A percentile compares a stretch with the other conserved stretches of the same genome.
Evolutionary conservation across 2,329 filamentous ascomycete genomes (phyloP).

Genomic region (Macrophomina phaseolina): DNA sequence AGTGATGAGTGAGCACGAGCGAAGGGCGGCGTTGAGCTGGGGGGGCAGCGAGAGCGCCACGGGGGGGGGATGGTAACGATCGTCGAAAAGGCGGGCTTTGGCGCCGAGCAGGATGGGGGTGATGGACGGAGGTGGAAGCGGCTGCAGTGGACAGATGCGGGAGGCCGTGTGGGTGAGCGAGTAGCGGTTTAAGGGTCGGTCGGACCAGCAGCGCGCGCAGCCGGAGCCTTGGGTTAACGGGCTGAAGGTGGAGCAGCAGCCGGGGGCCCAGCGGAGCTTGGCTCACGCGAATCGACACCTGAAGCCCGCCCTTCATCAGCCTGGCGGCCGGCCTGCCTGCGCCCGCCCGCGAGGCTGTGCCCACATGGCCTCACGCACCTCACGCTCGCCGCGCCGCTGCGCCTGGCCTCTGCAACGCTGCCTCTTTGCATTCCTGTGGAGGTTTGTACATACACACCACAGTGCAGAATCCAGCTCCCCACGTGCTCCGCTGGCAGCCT

Average conservation of each 20-base stretch:
- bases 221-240: constrained; percentile 12
- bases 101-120: constrained; percentile 17
- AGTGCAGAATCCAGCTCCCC: neutral
- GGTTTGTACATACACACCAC: neutral
- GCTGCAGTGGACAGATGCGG: constrained; percentile 22
- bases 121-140: constrained; percentile 18
- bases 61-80: constrained; percentile 21
- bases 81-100: constrained; percentile 22
- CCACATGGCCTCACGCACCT: constrained; percentile 10
- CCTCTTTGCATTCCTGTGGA: neutral
- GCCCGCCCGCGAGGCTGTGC: constrained; percentile 8
- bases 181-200: constrained; percentile 24
- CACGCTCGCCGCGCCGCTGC: too few species aligned
- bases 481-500: constrained; percentile 6
- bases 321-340: neutral
- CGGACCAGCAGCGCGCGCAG: constrained; percentile 10
- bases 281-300: neutral
- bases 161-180: constrained; percentile 20
- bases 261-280: constrained; percentile 16
- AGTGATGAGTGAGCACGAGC: constrained; percentile 5
- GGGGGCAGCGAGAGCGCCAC: constrained; percentile 13
- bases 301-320: neutral
- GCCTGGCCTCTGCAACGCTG: neutral
- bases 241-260: constrained; percentile 10
- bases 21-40: constrained; percentile 5